Evolutionary conservation across 352 stramenopile species (phyloP).

Genomic region (Aphanomyces stellatus): DNA sequence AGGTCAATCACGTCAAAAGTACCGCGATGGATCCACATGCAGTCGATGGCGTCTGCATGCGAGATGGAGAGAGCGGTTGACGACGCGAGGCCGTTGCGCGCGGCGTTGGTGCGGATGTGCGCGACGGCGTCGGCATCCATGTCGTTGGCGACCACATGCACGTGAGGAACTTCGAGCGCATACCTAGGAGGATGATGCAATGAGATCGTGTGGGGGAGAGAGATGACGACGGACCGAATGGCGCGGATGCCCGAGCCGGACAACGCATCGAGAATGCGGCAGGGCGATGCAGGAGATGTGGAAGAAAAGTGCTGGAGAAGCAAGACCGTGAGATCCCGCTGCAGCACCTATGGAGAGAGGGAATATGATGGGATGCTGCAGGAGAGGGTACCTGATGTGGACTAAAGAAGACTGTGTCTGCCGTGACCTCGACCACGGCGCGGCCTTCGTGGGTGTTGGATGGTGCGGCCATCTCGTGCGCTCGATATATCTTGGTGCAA

Average conservation of each 20-base stretch:
- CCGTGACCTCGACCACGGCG: background rate
- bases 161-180: slow-evolving; percentile 1
- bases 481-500: no score
- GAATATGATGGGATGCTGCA: background rate
- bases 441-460: background rate
- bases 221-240: background rate
- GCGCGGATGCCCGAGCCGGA: slow-evolving; percentile 1
- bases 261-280: slow-evolving; percentile 8
- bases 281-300: background rate
- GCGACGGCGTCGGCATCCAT: background rate
- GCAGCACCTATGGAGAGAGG: background rate
- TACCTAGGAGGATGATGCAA: background rate
- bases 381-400: background rate
- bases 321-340: slow-evolving; percentile 15
- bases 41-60: background rate
- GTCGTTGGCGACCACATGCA: slow-evolving; percentile 7
- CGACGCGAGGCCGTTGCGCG: background rate
- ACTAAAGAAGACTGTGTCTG: slow-evolving; percentile 10
- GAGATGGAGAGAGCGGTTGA: background rate
- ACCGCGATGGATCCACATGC: background rate
- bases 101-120: background rate
- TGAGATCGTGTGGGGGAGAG: background rate
- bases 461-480: no score
- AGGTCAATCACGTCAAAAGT: slow-evolving; percentile 9
- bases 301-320: background rate